A percentile compares a stretch with the other conserved stretches of the same genome.
phyloP scores from a whole-genome alignment of 192 early-diverging fungal genomes.

The Podila epigama region DNA sequence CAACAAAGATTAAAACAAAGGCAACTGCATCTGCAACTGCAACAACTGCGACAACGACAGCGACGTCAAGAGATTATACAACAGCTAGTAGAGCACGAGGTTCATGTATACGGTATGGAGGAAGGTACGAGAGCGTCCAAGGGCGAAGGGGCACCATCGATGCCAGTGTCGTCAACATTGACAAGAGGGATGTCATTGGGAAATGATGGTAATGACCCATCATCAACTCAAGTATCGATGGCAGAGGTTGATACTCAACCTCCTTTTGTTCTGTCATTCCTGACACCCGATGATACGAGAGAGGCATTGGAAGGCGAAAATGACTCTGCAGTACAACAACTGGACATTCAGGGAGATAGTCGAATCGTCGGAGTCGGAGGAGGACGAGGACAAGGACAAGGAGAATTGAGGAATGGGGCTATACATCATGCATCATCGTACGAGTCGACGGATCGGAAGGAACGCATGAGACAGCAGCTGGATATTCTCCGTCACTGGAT shows the following conservation, averaged over 20 bases:
- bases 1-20: not conserved
- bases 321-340: not conserved
- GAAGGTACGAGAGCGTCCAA: conserved; percentile 5
- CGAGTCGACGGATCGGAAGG: no score
- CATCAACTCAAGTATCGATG: not conserved
- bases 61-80: conserved; percentile 8
- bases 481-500: conserved; percentile 19
- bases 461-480: not conserved
- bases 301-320: no score
- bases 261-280: conserved; percentile 10
- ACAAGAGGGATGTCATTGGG: no score
- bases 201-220: conserved; percentile 11
- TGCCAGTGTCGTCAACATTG: not conserved
- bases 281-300: no score
- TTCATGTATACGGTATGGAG: conserved; percentile 24
- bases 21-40: not conserved
- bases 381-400: no score
- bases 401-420: no score
- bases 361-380: no score
- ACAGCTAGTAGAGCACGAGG: conserved; percentile 12
- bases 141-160: not conserved
- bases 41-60: not conserved
- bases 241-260: conserved; percentile 6
- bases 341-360: conserved; percentile 6
- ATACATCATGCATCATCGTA: not conserved